Percentiles rank a stretch among this genome's conserved stretches.
phyloP scores from a whole-genome alignment of 805 yeast species.

The Zygosaccharomyces pseudorouxii region DNA sequence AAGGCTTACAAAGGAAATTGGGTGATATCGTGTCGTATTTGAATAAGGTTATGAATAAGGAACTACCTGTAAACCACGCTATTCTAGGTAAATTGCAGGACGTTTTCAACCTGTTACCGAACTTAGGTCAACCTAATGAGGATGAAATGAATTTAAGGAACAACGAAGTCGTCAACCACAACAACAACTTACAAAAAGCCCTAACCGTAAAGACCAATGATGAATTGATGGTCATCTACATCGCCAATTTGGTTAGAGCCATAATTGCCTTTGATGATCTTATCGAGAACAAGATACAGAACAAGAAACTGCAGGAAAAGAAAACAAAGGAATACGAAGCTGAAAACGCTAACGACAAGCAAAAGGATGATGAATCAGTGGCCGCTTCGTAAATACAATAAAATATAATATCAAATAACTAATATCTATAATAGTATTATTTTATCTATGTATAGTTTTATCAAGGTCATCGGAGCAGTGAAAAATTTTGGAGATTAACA shows the following conservation, averaged over 20 bases:
- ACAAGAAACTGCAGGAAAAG: conserved; percentile 47
- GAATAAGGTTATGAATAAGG: conserved; percentile 62
- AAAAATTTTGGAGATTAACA: conserved; percentile 3
- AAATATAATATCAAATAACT: not conserved
- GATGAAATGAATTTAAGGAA: conserved; percentile 30
- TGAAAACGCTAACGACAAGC: conserved; percentile 36
- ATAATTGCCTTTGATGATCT: conserved; percentile 95
- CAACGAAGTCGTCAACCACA: conserved; percentile 30
- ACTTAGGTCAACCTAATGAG: conserved; percentile 45
- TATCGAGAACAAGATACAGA: conserved; percentile 91
- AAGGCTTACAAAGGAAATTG: conserved; percentile 77
- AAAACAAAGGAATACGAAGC: conserved; percentile 36
- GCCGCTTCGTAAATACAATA: conserved; percentile 6
- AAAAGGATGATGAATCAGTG: conserved; percentile 21
- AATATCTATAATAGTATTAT: not conserved
- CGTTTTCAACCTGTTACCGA: conserved; percentile 89
- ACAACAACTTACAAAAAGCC: conserved; percentile 63
- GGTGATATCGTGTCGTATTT: conserved; percentile 74
- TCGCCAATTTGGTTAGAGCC: conserved; percentile 84
- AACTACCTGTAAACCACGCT: conserved; percentile 82
- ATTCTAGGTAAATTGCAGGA: conserved; percentile 92
- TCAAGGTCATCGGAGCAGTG: not conserved
- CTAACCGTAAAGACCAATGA: conserved; percentile 93
- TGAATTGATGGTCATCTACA: conserved; percentile 89
- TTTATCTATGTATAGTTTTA: not conserved